Base-by-base conservation (phyloP, 176 grass and related monocot species). In the Ananas comosus region DNA sequence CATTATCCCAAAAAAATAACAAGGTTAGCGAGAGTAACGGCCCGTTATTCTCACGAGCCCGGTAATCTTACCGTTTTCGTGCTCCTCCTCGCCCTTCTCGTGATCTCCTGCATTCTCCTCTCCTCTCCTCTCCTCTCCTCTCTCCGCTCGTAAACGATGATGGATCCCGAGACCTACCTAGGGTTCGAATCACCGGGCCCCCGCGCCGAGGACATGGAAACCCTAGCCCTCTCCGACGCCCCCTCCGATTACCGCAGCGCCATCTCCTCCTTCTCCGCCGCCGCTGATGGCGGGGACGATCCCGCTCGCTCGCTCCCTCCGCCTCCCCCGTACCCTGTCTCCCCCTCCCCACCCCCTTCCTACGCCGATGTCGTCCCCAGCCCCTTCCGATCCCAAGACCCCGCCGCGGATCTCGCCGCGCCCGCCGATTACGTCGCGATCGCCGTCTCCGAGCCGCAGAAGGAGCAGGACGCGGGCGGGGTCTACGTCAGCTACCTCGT, bases 401-500 rank as follows among this genome's bases (percentile, higher is more conserved):
- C 71, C 8, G 47, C 47, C 74, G 70, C 78, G 57, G 12, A 59
- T 77, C 51, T 71, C 68, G 74, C 59, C 80, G 59, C 51, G 13
- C 67, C 72, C n/a, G 9, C 73, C 19, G 74, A 72, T 64, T 90
- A 80, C 73, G 63, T 51, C 21, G 76, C 72, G 81, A 92, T 96
- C 71, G 73, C 81, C 9, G 93, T 96, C 42, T 79, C 93, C 53
- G 84, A 96, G 49, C 89, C 93, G 1, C 81, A 75, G 81, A 96
- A 96, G 84, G 83, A 96, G 67, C 83, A 64, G 22, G 89, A 74
- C 19, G 53, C 71, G 16, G 78, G 77, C 16, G 80, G 86, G 64
- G 85, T 64, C 70, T 96, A 78, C 74, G 80, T 96, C 53, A 85
- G 79, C 75, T 96, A 96, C 71, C 83, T 96, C 76, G 73, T 96